phyloP scores from a whole-genome alignment of 1,284 basidiomycete species.

The Rhodotorula glutinis region DNA sequence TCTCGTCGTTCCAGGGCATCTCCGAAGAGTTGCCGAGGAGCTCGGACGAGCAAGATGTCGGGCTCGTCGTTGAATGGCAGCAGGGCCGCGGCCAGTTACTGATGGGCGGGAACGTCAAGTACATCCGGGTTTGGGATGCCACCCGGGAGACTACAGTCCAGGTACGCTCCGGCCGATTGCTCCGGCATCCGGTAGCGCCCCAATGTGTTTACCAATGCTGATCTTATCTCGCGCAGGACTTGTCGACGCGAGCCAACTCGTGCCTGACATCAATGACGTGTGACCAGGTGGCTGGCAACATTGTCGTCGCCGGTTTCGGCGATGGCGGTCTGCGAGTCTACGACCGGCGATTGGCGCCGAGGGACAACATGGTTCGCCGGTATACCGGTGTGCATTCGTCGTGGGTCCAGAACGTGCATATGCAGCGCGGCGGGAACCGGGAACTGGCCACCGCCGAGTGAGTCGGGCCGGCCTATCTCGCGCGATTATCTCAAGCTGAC shows the following conservation, averaged over 20 bases:
- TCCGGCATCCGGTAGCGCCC: not conserved
- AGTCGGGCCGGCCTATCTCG: conserved; percentile 33
- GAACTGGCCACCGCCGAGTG: conserved; percentile 89
- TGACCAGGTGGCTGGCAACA: conserved; percentile 72
- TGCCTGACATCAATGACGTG: conserved; percentile 82
- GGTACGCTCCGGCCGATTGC: conserved; percentile 53
- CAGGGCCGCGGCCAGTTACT: conserved; percentile 80
- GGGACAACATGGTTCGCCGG: conserved; percentile 75
- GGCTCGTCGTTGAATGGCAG: conserved; percentile 90
- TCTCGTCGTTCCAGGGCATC: conserved; percentile 87
- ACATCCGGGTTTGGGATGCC: conserved; percentile 92
- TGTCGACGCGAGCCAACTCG: conserved; percentile 84
- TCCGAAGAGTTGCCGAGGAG: conserved; percentile 67
- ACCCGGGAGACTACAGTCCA: conserved; percentile 79
- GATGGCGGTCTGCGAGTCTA: conserved; percentile 89
- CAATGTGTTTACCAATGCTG: conserved; percentile 8
- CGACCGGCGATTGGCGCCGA: conserved; percentile 81
- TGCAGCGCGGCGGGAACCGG: conserved; percentile 68
- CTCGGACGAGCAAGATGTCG: conserved; percentile 63
- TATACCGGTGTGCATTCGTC: conserved; percentile 71
- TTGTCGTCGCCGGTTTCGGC: conserved; percentile 87
- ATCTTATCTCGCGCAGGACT: conserved; percentile 57
- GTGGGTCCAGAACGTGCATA: conserved; percentile 88
- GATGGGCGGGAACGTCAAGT: conserved; percentile 84
- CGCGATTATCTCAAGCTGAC: not conserved